These are phyloP conservation scores for Parastagonospora nodorum DNA, from an alignment of 2,329 filamentous ascomycete species.

Conservation along the genomic window DNA sequence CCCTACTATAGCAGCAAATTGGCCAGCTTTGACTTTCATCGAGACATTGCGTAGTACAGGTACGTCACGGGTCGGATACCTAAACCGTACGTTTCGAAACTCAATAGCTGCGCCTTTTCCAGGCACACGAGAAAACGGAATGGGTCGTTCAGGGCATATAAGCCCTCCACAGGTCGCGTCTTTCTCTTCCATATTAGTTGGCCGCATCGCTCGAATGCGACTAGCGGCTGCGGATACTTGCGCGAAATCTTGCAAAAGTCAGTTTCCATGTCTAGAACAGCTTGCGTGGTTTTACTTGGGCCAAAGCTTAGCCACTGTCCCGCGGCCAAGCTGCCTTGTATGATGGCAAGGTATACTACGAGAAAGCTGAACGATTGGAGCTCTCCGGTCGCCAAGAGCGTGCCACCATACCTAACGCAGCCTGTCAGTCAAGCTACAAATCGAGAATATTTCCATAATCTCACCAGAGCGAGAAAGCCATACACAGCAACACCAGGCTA, in stretches of 20 bases:
- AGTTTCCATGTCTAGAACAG: background rate
- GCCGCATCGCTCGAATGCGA: conserved; percentile 23
- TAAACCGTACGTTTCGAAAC: conserved; percentile 80
- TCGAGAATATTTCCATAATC: conserved; percentile 4
- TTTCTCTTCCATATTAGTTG: conserved; percentile 2
- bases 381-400: conserved; percentile 18
- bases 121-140: conserved; percentile 3
- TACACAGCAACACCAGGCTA: conserved; percentile 66
- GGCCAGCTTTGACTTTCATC: conserved; percentile 57
- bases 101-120: conserved; percentile 60
- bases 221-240: conserved; percentile 28
- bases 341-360: conserved; percentile 32
- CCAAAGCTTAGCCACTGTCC: conserved; percentile 24
- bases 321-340: conserved; percentile 31
- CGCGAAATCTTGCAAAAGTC: conserved; percentile 24
- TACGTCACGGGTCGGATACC: conserved; percentile 90
- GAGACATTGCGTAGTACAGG: conserved; percentile 69
- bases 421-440: background rate
- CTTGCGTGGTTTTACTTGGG: conserved; percentile 20
- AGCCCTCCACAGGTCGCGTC: background rate
- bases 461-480: conserved; percentile 38
- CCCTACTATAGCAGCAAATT: conserved; percentile 59
- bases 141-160: conserved; percentile 10
- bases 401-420: conserved; percentile 29
- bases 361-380: conserved; percentile 24